Evolutionary conservation across 768 basidiomycete species (phyloP), one percentile per base, ranked within the genome.

Genomic region (Chalciporus pseudorubinellus): DNA sequence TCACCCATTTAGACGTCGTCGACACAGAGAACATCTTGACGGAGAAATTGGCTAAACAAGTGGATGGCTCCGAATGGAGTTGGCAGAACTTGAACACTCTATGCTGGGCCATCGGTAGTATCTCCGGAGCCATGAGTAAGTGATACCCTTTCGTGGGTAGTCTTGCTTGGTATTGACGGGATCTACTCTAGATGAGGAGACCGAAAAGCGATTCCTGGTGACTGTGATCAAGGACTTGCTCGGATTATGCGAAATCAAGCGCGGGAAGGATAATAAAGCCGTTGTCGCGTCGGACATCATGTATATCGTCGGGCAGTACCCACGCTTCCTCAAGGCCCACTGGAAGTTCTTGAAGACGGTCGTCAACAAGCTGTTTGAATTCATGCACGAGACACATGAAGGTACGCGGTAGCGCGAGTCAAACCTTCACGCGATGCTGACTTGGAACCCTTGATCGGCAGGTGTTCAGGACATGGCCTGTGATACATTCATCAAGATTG

Each of bases 301-400:
- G 91, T 99, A 99, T 69, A 99, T 98, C 64, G 97, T 99, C 57
- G 97, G 97, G 44, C 97, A 99, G 73, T 99, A 99, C 66, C 97
- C 97, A 40, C 86, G 97, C 31, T 99, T 98, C 84, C 83, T 99
- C 64, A 98, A 98, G 70, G 97, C 97, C 16, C 97, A 99, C 69
- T 99, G 97, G 97, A 99, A 98, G 74, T 99, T 99, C 82, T 75
- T 99, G 66, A 99, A 99, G 78, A 98, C 97, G 2, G 97, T 99
- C 48, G 95, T 99, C 56, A 99, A 98, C 75, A 99, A 99, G 71
- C 77, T 98, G 7, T 99, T 98, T 71, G 97, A 99, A 68, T 99
- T 99, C 70, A 98, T 98, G 94, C 97, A 99, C 70, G 95, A 99
- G 74, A 97, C 93, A 0, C 95, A 99, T 64, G 97, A 99, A 76